Percentiles rank a stretch among this genome's conserved stretches.
Evolutionary conservation across 208 protist genomes (phyloP).

Genomic region (Crithidia thermophila): DNA sequence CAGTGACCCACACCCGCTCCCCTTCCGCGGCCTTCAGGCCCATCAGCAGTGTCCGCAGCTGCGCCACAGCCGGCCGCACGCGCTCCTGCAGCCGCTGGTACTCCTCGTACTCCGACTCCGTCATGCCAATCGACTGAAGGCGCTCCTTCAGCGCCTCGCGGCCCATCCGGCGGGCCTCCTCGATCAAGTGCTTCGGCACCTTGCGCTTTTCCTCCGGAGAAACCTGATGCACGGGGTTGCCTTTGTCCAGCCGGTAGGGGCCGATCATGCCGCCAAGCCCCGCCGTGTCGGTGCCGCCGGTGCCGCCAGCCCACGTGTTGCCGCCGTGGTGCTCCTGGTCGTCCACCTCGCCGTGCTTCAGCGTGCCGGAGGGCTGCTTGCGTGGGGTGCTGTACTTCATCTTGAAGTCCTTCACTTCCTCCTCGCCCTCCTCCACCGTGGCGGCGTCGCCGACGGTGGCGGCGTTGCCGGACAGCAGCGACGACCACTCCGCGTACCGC

Average conservation of each 20-base stretch:
- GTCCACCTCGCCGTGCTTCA: slow-evolving; percentile 92
- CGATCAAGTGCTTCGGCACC: slow-evolving; percentile 78
- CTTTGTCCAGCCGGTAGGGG: slow-evolving; percentile 91
- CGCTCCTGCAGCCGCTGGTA: slow-evolving; percentile 69
- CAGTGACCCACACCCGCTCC: slow-evolving; percentile 85
- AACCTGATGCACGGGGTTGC: slow-evolving; percentile 86
- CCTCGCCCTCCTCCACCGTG: slow-evolving; percentile 26
- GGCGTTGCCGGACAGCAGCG: slow-evolving; percentile 56
- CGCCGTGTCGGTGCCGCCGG: slow-evolving; percentile 85
- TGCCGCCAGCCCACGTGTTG: slow-evolving; percentile 93
- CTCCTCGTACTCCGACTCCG: slow-evolving; percentile 57
- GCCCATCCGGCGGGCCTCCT: slow-evolving; percentile 81
- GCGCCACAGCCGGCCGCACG: slow-evolving; percentile 57
- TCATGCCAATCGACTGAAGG: slow-evolving; percentile 80
- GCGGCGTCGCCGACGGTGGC: slow-evolving; percentile 42
- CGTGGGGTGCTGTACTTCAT: slow-evolving; percentile 78
- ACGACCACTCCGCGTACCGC: slow-evolving; percentile 60
- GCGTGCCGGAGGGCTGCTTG: slow-evolving; percentile 68
- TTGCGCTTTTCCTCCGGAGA: slow-evolving; percentile 86
- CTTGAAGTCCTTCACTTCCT: slow-evolving; percentile 37
- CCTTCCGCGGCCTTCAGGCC: slow-evolving; percentile 85
- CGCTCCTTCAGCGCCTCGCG: slow-evolving; percentile 71
- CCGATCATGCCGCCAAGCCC: slow-evolving; percentile 86
- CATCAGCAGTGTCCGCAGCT: slow-evolving; percentile 73
- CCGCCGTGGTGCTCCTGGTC: slow-evolving; percentile 92